A percentile compares a stretch with the other conserved stretches of the same genome.
Conservation (phyloP, 441 rosid species). For the Eutrema salsugineum region DNA sequence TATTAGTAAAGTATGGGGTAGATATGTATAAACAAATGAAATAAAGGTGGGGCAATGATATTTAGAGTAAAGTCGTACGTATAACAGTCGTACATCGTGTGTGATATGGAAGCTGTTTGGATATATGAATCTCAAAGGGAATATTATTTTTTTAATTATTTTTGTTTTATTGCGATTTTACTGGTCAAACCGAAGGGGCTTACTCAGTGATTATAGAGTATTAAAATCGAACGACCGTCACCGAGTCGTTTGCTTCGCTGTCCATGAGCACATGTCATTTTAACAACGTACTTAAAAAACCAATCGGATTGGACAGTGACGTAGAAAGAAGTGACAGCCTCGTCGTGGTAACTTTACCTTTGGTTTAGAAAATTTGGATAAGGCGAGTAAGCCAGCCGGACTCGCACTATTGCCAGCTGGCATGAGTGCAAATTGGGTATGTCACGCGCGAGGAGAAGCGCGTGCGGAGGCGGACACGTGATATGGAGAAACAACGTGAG, state of each 20-base stretch:
- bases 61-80: not conserved
- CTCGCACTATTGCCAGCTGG: constrained; percentile 35
- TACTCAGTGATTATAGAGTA: not conserved
- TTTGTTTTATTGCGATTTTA: not conserved
- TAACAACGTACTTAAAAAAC: constrained; percentile 8
- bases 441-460: not conserved
- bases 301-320: constrained; percentile 13
- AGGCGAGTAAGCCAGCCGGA: constrained; percentile 30
- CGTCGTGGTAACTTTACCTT: not conserved
- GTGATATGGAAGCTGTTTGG: constrained; percentile 18
- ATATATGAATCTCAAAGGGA: constrained; percentile 25
- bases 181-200: constrained; percentile 22
- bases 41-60: not conserved
- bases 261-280: constrained; percentile 11
- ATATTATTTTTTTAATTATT: constrained; percentile 6
- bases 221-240: constrained; percentile 13
- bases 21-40: not conserved
- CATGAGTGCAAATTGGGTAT: not conserved
- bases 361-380: constrained; percentile 28
- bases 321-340: constrained; percentile 8
- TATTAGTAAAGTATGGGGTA: not conserved
- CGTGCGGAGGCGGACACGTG: constrained; percentile 27
- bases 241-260: constrained; percentile 31
- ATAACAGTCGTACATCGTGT: constrained; percentile 25
- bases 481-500: constrained; percentile 20